phyloP scores from a whole-genome alignment of 495 filamentous ascomycete genomes.

The Daldinia concentrica region DNA sequence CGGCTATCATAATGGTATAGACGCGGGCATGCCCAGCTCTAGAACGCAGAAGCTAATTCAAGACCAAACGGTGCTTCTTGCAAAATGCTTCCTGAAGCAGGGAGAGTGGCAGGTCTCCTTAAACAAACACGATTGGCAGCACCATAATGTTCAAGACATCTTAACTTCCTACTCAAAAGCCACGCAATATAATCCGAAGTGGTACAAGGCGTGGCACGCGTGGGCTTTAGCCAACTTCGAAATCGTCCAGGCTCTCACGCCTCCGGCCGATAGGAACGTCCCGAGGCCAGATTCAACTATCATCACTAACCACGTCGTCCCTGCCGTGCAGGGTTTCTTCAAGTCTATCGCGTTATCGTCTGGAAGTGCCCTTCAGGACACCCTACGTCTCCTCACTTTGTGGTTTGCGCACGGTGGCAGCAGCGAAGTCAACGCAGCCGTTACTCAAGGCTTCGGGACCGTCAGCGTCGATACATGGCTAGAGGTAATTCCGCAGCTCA shows the following conservation, averaged over 20 bases:
- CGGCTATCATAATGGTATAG: conserved; percentile 69
- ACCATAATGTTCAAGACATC: conserved; percentile 78
- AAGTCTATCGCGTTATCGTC: conserved; percentile 91
- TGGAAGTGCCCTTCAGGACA: conserved; percentile 94
- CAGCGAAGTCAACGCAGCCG: conserved; percentile 82
- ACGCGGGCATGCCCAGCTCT: conserved; percentile 52
- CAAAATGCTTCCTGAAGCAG: conserved; percentile 93
- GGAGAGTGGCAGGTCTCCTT: conserved; percentile 92
- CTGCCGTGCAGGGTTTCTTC: conserved; percentile 94
- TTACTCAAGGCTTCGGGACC: conserved; percentile 87
- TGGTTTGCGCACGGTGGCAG: conserved; percentile 96
- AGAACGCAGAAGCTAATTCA: conserved; percentile 58
- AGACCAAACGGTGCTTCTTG: conserved; percentile 79
- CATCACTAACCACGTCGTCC: conserved; percentile 87
- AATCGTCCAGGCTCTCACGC: conserved; percentile 82
- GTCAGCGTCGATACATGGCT: conserved; percentile 98
- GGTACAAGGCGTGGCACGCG: conserved; percentile 99
- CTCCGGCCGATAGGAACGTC: conserved; percentile 66
- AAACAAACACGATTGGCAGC: conserved; percentile 85
- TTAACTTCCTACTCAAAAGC: conserved; percentile 87
- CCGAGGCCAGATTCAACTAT: conserved; percentile 66
- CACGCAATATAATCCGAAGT: conserved; percentile 88
- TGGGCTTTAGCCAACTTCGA: conserved; percentile 99
- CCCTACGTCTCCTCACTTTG: conserved; percentile 86
- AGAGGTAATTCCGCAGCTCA: conserved; percentile 95